Conservation (phyloP, 164 flowering plant genomes). For the Litsea cubeba region DNA sequence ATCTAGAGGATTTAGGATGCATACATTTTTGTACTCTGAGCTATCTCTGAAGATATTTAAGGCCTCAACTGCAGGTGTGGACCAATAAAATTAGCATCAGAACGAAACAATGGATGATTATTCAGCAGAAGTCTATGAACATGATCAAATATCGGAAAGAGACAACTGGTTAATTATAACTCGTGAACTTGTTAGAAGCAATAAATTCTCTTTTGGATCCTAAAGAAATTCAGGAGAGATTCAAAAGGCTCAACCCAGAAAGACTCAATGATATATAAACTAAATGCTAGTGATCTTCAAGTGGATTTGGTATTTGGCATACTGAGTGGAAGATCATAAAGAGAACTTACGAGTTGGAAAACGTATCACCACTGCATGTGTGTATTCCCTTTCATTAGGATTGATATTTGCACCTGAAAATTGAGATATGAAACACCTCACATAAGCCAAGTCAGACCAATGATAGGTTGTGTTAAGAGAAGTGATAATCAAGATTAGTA, state of each 20-base stretch:
- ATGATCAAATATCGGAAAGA: not conserved
- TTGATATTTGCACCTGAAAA: constrained; percentile 67
- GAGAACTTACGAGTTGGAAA: constrained; percentile 68
- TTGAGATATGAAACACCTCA: not conserved
- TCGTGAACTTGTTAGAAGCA: not conserved
- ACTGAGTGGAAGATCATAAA: not conserved
- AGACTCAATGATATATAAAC: not conserved
- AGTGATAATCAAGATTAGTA: too few relatives aligned
- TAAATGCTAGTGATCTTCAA: not conserved
- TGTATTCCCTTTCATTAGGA: constrained; percentile 39
- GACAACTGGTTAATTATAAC: not conserved
- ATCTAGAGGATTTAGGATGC: constrained; percentile 13
- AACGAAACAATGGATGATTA: not conserved
- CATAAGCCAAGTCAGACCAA: not conserved
- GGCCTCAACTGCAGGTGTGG: constrained; percentile 61
- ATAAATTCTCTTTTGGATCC: not conserved
- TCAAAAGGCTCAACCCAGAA: not conserved
- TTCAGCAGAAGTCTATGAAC: not conserved
- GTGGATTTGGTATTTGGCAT: not conserved
- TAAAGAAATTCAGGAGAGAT: not conserved
- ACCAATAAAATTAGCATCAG: constrained; percentile 3
- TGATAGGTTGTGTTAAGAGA: too few relatives aligned
- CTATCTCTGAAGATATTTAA: constrained; percentile 50
- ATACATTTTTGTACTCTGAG: constrained; percentile 62
- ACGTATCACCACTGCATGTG: constrained; percentile 66